Base-by-base conservation (phyloP, 2,329 filamentous ascomycete genomes). In the Dendryphion nanum region DNA sequence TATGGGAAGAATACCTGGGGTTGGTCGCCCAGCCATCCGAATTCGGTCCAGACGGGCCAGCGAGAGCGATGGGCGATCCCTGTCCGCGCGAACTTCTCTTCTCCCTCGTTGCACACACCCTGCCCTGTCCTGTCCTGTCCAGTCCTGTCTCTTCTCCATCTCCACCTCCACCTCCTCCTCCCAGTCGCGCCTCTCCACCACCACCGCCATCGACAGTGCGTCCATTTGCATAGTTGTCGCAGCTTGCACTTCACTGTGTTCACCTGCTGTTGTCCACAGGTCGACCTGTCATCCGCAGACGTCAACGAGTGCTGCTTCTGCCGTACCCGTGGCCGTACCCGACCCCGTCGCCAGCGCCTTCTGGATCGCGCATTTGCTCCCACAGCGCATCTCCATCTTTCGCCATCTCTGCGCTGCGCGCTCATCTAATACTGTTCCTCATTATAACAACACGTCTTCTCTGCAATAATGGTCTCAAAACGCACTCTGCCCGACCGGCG, bases 401-500 rank as follows among this genome's bases (percentile, higher is more conserved):
- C 40, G 30, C 37, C 19, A 29, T 15, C 26, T 41, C 39, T 44
- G 56, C 57, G 55, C 51, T 48, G 55, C 51, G 58, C 59, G 51
- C 59, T 43, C 40, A 37, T 30, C 30, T 37, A 36, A n/a, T 32
- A 28, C 30, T 35, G 14, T 40, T 42, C 37, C 33, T 41, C 38
- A 14, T 34, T 37, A 28, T 50, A 48, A 44, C 44, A 40, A 28
- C 23, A 44, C 44, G 41, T 15, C 12, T 42, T 38, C 42, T 33
- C 24, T 36, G 44, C 47, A 33, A 51, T 36, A 40, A 67, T 68
- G 64, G 54, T 60, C 26, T 44, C 48, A 21, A 59, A 57, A 49
- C 56, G 79, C 63, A 66, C 61, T 33, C 71, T 88, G 47, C 84
- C 84, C 21, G 67, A 70, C 53, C 73, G 73, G 67, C 74, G 76